Evolutionary conservation across 1,139 yeast genomes (phyloP), one percentile per base, ranked within the genome.

Genomic region (Diutina siamensis): DNA sequence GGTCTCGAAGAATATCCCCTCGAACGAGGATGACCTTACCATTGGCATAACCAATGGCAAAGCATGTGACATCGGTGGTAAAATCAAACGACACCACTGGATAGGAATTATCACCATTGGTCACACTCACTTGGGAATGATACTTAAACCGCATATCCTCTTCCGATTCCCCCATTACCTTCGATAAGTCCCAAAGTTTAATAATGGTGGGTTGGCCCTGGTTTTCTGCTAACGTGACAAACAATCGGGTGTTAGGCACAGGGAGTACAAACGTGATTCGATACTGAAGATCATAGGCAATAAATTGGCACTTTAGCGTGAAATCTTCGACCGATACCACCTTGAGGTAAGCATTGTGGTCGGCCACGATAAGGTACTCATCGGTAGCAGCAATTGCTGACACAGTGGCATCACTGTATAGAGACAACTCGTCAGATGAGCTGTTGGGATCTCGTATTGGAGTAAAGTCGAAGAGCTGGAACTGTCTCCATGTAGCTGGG

Each of bases 1-100:
- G 65, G 57, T 94, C 99, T 53, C 92, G 76, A 2, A 85, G 56
- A 42, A 94, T 63, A 59, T 92, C 98, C 5, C 98, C 99, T 50
- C 97, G 64, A 0, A 89, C 76, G 3, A 89, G 65, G 5, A 89
- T 67, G 2, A 89, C 92, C 25, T 80, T 73, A 7, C 99, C 99
- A 59, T 88, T 85, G 19, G 94, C 82, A 57, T 80, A 88, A 0
- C 98, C 97, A 34, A 88, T 65, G 0, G 85, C 94, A 4, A 87
- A 60, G 46, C 87, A 76, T 1, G 85, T 69, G 48, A 80, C 69
- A 52, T 81, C 84, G 2, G 59, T 54, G 33, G 78, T 74, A 47
- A 76, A 66, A 22, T 73, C 71, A 49, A 84, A 73, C 35, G 85
- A 77, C 10, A 94, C 79, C 44, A 86, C 64, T 0, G 95, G 95